phyloP scores from a whole-genome alignment of 2,329 filamentous ascomycete species.

The Colletotrichum incanum region DNA sequence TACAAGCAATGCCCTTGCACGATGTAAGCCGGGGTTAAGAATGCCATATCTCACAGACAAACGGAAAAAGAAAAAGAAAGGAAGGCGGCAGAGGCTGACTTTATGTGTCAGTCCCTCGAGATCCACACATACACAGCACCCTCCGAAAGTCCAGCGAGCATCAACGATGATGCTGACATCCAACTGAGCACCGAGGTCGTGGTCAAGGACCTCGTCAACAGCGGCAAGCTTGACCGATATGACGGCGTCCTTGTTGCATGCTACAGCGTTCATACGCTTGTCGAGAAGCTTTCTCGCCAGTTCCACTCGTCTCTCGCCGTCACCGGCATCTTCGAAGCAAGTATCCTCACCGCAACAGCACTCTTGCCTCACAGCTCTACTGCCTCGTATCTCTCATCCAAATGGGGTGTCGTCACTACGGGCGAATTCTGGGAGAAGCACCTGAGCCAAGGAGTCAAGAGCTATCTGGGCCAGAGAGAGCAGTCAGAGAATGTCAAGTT shows the following conservation, averaged over 20 bases:
- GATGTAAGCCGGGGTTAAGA: constrained; percentile 50
- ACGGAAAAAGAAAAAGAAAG: neutral
- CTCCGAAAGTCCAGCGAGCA: constrained; percentile 76
- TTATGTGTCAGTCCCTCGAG: constrained; percentile 57
- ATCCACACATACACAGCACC: constrained; percentile 79
- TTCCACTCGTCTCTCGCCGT: constrained; percentile 63
- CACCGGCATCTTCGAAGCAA: constrained; percentile 91
- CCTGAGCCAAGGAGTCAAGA: constrained; percentile 75
- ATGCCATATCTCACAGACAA: neutral
- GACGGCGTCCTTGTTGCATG: constrained; percentile 91
- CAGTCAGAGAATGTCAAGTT: constrained; percentile 67
- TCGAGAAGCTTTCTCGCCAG: constrained; percentile 67
- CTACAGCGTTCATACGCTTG: constrained; percentile 88
- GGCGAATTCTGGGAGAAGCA: constrained; percentile 87
- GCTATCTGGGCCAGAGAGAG: constrained; percentile 70
- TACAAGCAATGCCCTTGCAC: constrained; percentile 59
- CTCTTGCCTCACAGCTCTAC: constrained; percentile 55
- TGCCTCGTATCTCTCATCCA: constrained; percentile 52
- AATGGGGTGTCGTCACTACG: constrained; percentile 92
- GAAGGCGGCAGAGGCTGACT: constrained; percentile 12
- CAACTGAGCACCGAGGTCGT: constrained; percentile 74
- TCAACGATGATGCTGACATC: constrained; percentile 83
- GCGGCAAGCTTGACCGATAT: constrained; percentile 61
- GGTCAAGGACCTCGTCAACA: constrained; percentile 61
- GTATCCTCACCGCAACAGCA: constrained; percentile 76